Conservation (phyloP, 306 rosid species). For the Senna siamea region DNA sequence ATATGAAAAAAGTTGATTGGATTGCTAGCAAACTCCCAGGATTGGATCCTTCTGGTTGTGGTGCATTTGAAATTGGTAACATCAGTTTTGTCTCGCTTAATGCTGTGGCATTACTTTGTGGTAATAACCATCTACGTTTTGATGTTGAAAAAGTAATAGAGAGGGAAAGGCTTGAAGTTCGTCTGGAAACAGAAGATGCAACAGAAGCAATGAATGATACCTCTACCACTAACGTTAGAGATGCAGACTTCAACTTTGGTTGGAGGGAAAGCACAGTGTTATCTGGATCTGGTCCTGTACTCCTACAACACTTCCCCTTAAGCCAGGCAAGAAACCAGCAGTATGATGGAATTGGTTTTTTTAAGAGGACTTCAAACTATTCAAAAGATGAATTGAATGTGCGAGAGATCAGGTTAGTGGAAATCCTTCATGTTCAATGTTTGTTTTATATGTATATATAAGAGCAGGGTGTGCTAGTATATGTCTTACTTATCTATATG, state of each 20-base stretch:
- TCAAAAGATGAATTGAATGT: slow-evolving; percentile 33
- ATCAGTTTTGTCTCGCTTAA: slow-evolving; percentile 68
- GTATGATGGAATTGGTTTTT: slow-evolving; percentile 30
- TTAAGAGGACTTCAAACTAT: slow-evolving; percentile 26
- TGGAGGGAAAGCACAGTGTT: slow-evolving; percentile 50
- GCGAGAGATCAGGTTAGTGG: slow-evolving; percentile 54
- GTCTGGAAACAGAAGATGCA: slow-evolving; percentile 20
- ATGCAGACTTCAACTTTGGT: slow-evolving; percentile 35
- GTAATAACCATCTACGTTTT: slow-evolving; percentile 54
- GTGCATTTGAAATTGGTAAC: slow-evolving; percentile 64
- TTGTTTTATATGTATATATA: neutral
- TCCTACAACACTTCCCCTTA: slow-evolving; percentile 67
- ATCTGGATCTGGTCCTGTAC: slow-evolving; percentile 70
- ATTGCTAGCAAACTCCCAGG: slow-evolving; percentile 58
- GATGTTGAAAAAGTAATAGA: slow-evolving; percentile 68
- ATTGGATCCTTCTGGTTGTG: slow-evolving; percentile 61
- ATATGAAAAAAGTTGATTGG: slow-evolving; percentile 48
- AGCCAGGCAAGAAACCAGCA: slow-evolving; percentile 30
- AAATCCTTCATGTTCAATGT: slow-evolving; percentile 22
- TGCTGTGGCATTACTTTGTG: slow-evolving; percentile 67
- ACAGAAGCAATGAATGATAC: slow-evolving; percentile 19
- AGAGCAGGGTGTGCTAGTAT: neutral
- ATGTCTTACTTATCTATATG: neutral
- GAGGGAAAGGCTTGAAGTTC: slow-evolving; percentile 60
- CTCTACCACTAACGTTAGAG: slow-evolving; percentile 4